Percentiles rank a stretch among this genome's conserved stretches.
These are phyloP conservation scores for Trichosporon coremiiforme DNA, from an alignment of 1,284 basidiomycete genomes.

Conservation along the genomic window DNA sequence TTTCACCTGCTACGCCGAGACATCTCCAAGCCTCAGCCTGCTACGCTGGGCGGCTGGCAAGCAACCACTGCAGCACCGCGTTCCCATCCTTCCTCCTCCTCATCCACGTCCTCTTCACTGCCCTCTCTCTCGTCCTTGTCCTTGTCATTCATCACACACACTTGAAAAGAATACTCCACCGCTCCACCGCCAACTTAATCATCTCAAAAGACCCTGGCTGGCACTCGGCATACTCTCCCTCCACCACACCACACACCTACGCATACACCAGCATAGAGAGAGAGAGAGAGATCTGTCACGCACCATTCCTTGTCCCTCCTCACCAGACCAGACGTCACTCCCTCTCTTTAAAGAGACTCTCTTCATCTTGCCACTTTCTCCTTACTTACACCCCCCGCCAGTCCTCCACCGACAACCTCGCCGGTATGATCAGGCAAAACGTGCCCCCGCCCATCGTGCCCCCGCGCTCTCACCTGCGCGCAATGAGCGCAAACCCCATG, in stretches of 20 bases:
- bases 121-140: neutral
- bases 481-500: neutral
- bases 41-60: too few species aligned
- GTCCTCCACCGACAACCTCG: neutral
- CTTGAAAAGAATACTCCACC: neutral
- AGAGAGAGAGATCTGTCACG: neutral
- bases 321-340: neutral
- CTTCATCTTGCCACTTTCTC: neutral
- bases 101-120: too few species aligned
- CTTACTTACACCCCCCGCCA: slow-evolving; percentile 6
- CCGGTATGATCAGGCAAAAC: neutral
- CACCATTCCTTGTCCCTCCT: neutral
- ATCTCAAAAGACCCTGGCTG: neutral
- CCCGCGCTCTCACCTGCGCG: slow-evolving; percentile 28
- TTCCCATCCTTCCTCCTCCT: neutral
- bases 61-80: too few species aligned
- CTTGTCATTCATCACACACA: neutral
- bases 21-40: too few species aligned
- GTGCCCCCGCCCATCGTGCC: slow-evolving; percentile 26
- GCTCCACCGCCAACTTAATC: slow-evolving; percentile 3
- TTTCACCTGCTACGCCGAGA: neutral
- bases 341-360: too few species aligned
- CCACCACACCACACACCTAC: neutral
- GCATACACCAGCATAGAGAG: neutral
- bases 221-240: neutral